phyloP scores from a whole-genome alignment of 2,329 filamentous ascomycete species.

The Periconia macrospinosa region DNA sequence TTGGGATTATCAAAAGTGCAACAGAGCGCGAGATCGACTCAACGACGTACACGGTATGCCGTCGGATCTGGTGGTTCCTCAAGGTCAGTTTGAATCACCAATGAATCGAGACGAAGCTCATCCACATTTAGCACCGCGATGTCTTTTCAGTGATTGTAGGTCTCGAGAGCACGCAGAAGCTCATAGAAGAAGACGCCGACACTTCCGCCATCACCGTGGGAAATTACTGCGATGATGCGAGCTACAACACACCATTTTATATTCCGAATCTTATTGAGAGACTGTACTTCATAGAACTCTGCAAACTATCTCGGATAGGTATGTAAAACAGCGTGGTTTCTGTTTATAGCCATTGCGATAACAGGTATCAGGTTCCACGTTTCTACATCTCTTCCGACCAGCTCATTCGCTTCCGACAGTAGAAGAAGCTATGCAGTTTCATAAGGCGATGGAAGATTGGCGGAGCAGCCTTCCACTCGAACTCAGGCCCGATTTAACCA shows the following conservation, averaged over 20 bases:
- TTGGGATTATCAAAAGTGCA: background rate
- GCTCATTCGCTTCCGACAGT: background rate
- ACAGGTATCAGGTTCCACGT: background rate
- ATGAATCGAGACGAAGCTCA: background rate
- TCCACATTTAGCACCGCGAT: background rate
- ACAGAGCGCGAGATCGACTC: background rate
- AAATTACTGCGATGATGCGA: background rate
- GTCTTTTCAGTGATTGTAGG: background rate
- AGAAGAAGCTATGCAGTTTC: background rate
- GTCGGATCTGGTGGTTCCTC: slow-evolving; percentile 3
- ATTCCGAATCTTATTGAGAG: background rate
- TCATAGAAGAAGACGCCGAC: slow-evolving; percentile 1
- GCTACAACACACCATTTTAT: background rate
- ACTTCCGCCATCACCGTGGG: background rate
- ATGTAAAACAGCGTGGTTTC: background rate
- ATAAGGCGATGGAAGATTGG: background rate
- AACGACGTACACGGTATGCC: background rate
- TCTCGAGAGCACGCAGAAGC: background rate
- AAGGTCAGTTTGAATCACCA: background rate
- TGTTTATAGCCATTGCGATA: background rate
- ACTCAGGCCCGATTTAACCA: background rate
- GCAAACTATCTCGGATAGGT: background rate
- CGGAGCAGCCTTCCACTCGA: background rate
- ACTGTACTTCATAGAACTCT: background rate
- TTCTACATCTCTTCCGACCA: slow-evolving; percentile 1